A percentile compares a stretch with the other conserved stretches of the same genome.
Evolutionary conservation across 2,329 filamentous ascomycete species (phyloP).

Genomic region (Cytospora piceicola): DNA sequence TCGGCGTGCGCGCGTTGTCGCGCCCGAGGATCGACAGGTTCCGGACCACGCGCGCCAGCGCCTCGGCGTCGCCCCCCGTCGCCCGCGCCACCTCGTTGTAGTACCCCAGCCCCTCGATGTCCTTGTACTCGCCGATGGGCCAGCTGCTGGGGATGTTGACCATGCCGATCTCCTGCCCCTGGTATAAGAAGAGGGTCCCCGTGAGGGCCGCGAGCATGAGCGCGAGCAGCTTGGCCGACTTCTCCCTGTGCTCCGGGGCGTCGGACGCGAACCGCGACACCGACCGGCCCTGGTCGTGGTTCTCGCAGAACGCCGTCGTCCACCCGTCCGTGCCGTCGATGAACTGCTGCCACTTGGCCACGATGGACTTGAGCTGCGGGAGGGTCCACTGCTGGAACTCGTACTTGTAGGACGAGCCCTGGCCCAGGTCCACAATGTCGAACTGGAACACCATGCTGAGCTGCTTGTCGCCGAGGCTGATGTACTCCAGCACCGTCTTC

Average conservation of each 20-base stretch:
- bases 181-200: constrained; percentile 63
- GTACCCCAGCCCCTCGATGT: constrained; percentile 54
- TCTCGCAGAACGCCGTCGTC: constrained; percentile 66
- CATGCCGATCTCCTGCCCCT: constrained; percentile 66
- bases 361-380: constrained; percentile 51
- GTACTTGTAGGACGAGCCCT: constrained; percentile 55
- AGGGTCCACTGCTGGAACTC: constrained; percentile 56
- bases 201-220: constrained; percentile 52
- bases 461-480: constrained; percentile 60
- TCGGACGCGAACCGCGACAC: constrained; percentile 57
- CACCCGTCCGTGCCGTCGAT: constrained; percentile 58
- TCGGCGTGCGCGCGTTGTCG: constrained; percentile 69
- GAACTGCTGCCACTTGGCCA: constrained; percentile 55
- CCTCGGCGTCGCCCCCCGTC: constrained; percentile 40
- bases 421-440: constrained; percentile 65
- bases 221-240: constrained; percentile 57
- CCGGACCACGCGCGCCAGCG: constrained; percentile 50
- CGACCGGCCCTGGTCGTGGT: constrained; percentile 64
- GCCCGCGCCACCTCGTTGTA: constrained; percentile 41
- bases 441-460: constrained; percentile 74
- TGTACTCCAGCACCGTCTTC: constrained; percentile 60
- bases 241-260: constrained; percentile 45
- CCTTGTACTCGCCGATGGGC: constrained; percentile 52
- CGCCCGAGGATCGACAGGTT: constrained; percentile 63
- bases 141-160: constrained; percentile 54